These are phyloP conservation scores for Cryptococcus neoformans DNA, from an alignment of 1,284 basidiomycete genomes.

Conservation along the genomic window DNA sequence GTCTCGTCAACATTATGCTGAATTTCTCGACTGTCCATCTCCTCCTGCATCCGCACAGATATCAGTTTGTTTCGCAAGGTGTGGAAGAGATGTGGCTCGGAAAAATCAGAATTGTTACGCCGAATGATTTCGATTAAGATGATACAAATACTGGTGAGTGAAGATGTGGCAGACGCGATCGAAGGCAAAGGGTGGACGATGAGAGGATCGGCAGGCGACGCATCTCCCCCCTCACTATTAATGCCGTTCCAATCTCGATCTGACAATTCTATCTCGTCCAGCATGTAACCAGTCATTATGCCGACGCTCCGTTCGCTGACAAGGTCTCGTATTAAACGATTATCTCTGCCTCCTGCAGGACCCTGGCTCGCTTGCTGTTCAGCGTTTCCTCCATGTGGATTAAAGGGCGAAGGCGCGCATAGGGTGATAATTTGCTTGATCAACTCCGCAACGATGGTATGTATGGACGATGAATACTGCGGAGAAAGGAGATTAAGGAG, in stretches of 20 bases:
- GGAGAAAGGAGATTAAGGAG: conserved; percentile 84
- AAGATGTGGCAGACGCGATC: conserved; percentile 75
- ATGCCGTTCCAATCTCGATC: conserved; percentile 30
- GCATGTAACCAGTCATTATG: conserved; percentile 74
- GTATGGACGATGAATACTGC: conserved; percentile 68
- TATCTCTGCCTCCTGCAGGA: conserved; percentile 51
- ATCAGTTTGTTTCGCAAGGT: conserved; percentile 87
- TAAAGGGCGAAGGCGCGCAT: conserved; percentile 70
- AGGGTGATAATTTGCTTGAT: conserved; percentile 94
- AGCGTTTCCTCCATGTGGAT: conserved; percentile 60
- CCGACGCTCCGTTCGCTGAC: conserved; percentile 70
- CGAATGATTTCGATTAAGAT: conserved; percentile 95
- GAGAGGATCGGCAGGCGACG: conserved; percentile 37
- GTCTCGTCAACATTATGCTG: conserved; percentile 8
- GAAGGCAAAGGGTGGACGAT: conserved; percentile 56
- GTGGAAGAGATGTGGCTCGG: conserved; percentile 98
- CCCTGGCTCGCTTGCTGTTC: conserved; percentile 47
- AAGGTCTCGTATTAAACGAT: conserved; percentile 86
- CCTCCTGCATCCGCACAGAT: conserved; percentile 54
- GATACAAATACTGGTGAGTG: conserved; percentile 81
- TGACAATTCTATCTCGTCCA: conserved; percentile 60
- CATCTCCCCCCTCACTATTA: conserved; percentile 12
- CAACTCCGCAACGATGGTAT: conserved; percentile 84
- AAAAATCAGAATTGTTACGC: conserved; percentile 98
- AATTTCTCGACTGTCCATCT: conserved; percentile 6